These are phyloP conservation scores for Aspergillus calidoustus DNA, from an alignment of 2,329 filamentous ascomycete genomes.

Conservation along the genomic window DNA sequence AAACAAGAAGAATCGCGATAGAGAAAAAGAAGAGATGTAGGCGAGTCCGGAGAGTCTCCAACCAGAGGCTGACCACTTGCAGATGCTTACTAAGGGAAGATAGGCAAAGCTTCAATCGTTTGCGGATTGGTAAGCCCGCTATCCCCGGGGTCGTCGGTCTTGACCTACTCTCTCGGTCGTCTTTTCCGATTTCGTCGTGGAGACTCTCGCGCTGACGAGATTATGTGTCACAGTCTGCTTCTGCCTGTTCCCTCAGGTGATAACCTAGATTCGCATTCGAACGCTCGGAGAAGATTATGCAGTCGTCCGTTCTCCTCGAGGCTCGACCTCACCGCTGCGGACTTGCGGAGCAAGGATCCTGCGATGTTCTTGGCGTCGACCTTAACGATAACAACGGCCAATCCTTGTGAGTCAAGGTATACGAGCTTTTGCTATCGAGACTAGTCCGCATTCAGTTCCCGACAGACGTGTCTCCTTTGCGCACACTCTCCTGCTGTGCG, in stretches of 20 bases:
- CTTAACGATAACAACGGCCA: not conserved
- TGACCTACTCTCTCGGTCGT: not conserved
- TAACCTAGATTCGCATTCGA: not conserved
- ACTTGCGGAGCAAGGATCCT: not conserved
- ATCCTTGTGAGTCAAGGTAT: not conserved
- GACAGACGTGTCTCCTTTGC: not conserved
- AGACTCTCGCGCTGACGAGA: not conserved
- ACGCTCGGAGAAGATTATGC: not conserved
- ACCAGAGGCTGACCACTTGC: not conserved
- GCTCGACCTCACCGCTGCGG: not conserved
- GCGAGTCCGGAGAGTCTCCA: conserved; percentile 1
- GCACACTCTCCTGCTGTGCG: not conserved
- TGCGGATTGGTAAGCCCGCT: conserved; percentile 2
- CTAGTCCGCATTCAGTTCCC: not conserved
- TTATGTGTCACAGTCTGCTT: not conserved
- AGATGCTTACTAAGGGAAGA: conserved; percentile 12
- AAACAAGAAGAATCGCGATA: conserved; percentile 7
- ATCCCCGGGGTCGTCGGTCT: conserved; percentile 6
- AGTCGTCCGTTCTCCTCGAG: not conserved
- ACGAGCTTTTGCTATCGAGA: not conserved
- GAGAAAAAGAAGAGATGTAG: conserved; percentile 2
- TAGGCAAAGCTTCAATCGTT: conserved; percentile 6
- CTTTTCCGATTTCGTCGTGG: not conserved
- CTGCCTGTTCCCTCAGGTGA: not conserved
- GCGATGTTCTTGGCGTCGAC: not conserved